A percentile compares a stretch with the other conserved stretches of the same genome.
Conservation (phyloP, 2,329 filamentous ascomycete genomes). For the Ascocoryne sarcoides region DNA sequence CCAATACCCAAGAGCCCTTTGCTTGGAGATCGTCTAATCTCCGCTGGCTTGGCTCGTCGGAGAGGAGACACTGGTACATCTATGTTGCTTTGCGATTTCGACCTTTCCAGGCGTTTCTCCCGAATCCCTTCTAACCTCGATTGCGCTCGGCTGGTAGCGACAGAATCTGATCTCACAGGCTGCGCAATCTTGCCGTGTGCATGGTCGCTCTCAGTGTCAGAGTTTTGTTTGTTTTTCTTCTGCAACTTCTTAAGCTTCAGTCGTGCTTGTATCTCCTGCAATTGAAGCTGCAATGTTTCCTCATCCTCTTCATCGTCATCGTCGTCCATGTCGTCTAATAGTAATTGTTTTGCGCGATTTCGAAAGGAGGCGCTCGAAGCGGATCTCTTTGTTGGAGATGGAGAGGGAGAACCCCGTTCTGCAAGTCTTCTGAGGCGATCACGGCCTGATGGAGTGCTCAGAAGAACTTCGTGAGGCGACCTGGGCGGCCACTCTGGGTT, state of each 20-base stretch:
- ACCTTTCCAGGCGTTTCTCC: slow-evolving; percentile 19
- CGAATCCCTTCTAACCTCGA: slow-evolving; percentile 20
- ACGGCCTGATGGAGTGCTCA: slow-evolving; percentile 69
- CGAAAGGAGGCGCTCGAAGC: slow-evolving; percentile 12
- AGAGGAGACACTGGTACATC: slow-evolving; percentile 73
- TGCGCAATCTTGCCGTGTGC: slow-evolving; percentile 10
- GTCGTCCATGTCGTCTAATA: slow-evolving; percentile 30
- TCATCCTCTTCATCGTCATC: slow-evolving; percentile 75
- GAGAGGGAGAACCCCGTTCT: slow-evolving; percentile 58
- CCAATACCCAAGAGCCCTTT: slow-evolving; percentile 80
- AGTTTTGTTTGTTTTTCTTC: slow-evolving; percentile 40
- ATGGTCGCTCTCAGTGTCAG: slow-evolving; percentile 20
- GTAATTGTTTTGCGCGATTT: slow-evolving; percentile 11
- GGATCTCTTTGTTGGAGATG: slow-evolving; percentile 50
- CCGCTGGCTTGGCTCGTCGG: slow-evolving; percentile 42
- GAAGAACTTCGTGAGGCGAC: slow-evolving; percentile 55
- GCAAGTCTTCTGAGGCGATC: slow-evolving; percentile 62
- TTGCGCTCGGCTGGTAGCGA: slow-evolving; percentile 18
- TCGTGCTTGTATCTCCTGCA: slow-evolving; percentile 82
- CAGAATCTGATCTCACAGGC: slow-evolving; percentile 18
- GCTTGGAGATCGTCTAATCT: slow-evolving; percentile 63
- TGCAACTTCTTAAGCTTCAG: slow-evolving; percentile 82
- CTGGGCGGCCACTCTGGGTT: slow-evolving; percentile 52
- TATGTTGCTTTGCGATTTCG: slow-evolving; percentile 36
- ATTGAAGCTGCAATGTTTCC: slow-evolving; percentile 76